phyloP scores from a whole-genome alignment of 1,284 basidiomycete genomes.

The Cryptococcus sp. region DNA sequence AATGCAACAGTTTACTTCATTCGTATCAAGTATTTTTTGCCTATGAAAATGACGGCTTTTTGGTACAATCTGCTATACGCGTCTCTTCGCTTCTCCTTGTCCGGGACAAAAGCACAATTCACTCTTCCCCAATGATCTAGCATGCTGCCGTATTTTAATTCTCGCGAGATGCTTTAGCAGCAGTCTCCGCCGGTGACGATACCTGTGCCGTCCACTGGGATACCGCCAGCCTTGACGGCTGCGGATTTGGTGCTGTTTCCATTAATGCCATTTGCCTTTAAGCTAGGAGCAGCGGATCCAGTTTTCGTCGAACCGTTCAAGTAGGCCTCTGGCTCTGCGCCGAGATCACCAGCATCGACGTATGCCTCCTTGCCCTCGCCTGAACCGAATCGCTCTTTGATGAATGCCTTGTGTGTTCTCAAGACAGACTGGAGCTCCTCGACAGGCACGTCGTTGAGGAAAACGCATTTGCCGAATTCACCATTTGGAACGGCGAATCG shows the following conservation, averaged over 20 bases:
- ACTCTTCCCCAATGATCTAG: constrained; percentile 1
- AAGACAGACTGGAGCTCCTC: constrained; percentile 52
- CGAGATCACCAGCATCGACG: constrained; percentile 55
- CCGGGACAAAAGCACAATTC: neutral
- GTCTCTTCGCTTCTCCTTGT: neutral
- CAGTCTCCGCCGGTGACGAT: constrained; percentile 26
- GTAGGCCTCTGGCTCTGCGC: constrained; percentile 45
- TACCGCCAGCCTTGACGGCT: constrained; percentile 33
- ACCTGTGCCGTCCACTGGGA: constrained; percentile 32
- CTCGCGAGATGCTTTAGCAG: too few species aligned
- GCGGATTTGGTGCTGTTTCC: constrained; percentile 25
- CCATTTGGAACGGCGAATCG: constrained; percentile 55
- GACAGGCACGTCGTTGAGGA: constrained; percentile 55
- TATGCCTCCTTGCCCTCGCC: constrained; percentile 54
- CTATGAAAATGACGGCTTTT: too few species aligned
- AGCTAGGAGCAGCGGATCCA: constrained; percentile 15
- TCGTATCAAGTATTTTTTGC: too few species aligned
- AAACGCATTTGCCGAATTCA: constrained; percentile 52
- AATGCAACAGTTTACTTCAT: too few species aligned
- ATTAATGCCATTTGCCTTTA: constrained; percentile 28
- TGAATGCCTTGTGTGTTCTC: constrained; percentile 53
- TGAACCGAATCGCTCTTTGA: constrained; percentile 48
- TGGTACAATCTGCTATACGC: neutral
- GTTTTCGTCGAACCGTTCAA: constrained; percentile 19
- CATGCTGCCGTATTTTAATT: too few species aligned